Base-by-base conservation (phyloP, 768 basidiomycete species). In the Podaxis carcinomalis region DNA sequence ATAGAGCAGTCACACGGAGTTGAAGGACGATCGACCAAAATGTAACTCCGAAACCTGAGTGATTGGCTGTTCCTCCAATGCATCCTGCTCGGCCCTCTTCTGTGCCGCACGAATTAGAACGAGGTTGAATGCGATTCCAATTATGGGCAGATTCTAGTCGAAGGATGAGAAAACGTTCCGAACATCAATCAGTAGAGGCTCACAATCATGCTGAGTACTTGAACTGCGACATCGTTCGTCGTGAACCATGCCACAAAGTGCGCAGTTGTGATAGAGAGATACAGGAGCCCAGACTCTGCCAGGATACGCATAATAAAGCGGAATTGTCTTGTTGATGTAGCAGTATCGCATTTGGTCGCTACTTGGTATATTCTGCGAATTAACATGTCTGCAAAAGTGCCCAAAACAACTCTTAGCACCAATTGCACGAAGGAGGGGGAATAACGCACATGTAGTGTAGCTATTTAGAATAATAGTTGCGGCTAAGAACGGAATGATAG, bases 181-280 rank as follows among this genome's bases (percentile, higher is more conserved):
- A 9, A 32, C 32, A 32, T 32, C 32, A 32, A 32, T 9, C 9
- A 32, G 32, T 9, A 32, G 32, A 32, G 7, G 23, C 60, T 56
- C 23, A 57, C 57, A 5, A 57, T 44, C 6, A 23, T 37, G n/a
- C 57, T 47, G 9, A 37, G 46, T 3, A 57, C 23, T 5, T 23
- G 32, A 23, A 57, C 37, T 9, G 47, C 35, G 32, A 57, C n/a
- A n/a, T 39, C 46, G 37, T 56, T 25, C 1, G 40, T 13, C 5
- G 46, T 37, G 27, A 54, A 50, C 53, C 54, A 61, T 19, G 37
- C 53, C 5, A 56, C 9, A 32, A 56, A 61, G 11, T 61, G 60
- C 2, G 44, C 60, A 16, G 56, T n/a, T 5, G 53, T 49, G 7
- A 61, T 50, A 5, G 47, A 44, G 4, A 61, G n/a, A 32, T 61